Conservation (phyloP, 1,284 basidiomycete species). For the Ceratobasidium sp. region DNA sequence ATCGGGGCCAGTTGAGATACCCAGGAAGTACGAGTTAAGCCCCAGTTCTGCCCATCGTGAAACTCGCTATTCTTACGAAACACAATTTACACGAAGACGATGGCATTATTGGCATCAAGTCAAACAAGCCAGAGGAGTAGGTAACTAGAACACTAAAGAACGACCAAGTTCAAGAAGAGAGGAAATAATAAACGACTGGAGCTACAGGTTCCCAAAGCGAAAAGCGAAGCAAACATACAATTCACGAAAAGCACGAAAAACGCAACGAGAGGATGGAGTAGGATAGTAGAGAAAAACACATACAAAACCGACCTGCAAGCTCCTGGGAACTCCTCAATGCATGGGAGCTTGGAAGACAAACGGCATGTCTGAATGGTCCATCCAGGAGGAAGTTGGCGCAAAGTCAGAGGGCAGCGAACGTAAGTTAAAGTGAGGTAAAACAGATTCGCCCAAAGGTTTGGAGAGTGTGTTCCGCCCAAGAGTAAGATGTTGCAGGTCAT, state of each 20-base stretch:
- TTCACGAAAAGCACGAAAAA: slow-evolving; percentile 17
- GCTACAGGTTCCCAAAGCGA: slow-evolving; percentile 37
- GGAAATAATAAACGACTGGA: slow-evolving; percentile 42
- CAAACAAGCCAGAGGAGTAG: slow-evolving; percentile 32
- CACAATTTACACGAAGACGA: too few species aligned
- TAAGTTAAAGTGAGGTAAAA: not conserved
- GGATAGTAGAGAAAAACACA: slow-evolving; percentile 39
- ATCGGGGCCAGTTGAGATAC: too few species aligned
- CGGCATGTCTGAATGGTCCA: slow-evolving; percentile 35
- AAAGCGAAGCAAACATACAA: slow-evolving; percentile 40
- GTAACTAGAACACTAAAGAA: slow-evolving; percentile 30
- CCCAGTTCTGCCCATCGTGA: too few species aligned
- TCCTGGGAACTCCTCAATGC: slow-evolving; percentile 7
- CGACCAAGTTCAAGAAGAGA: slow-evolving; percentile 12
- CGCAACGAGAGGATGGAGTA: too few species aligned
- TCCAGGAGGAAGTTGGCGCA: slow-evolving; percentile 33
- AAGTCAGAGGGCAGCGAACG: slow-evolving; percentile 28
- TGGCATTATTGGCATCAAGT: slow-evolving; percentile 42
- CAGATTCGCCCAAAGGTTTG: slow-evolving; percentile 40
- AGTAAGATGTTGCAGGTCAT: slow-evolving; percentile 16
- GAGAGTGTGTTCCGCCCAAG: slow-evolving; percentile 38
- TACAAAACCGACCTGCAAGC: not conserved
- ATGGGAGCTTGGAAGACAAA: slow-evolving; percentile 24
- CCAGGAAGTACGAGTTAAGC: too few species aligned
- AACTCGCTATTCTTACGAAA: too few species aligned